Conservation (phyloP, 78 protist species). For the Pigoraptor vietnamica region DNA sequence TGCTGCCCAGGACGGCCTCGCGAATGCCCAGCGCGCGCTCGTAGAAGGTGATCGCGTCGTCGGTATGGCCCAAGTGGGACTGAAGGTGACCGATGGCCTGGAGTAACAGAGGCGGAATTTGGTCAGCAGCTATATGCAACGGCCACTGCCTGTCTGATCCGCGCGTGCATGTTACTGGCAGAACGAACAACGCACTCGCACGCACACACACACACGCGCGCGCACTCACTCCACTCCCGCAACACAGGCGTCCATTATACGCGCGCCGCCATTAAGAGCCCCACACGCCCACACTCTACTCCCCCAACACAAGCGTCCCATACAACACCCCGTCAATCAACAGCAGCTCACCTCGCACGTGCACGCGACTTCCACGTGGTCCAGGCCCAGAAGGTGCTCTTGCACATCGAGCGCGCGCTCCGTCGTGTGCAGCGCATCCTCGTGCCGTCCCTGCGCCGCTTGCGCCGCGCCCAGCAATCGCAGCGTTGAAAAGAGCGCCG, state of each 20-base stretch:
- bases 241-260: too few species aligned
- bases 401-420: neutral
- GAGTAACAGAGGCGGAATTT: neutral
- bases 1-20: neutral
- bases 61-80: neutral
- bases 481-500: neutral
- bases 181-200: too few species aligned
- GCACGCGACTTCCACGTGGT: neutral
- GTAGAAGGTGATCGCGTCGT: neutral
- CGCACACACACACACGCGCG: too few species aligned
- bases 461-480: neutral
- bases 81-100: neutral
- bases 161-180: too few species aligned
- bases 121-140: too few species aligned
- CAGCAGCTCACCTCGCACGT: neutral
- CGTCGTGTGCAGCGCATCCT: neutral
- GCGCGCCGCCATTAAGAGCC: too few species aligned
- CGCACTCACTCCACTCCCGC: too few species aligned
- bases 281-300: too few species aligned
- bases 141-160: too few species aligned
- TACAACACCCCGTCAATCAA: too few species aligned
- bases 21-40: neutral
- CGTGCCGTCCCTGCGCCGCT: neutral
- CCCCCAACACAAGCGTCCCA: too few species aligned
- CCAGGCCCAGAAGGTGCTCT: neutral